Evolutionary conservation across 2,329 filamentous ascomycete genomes (phyloP).

Genomic region (Fusarium annulatum): DNA sequence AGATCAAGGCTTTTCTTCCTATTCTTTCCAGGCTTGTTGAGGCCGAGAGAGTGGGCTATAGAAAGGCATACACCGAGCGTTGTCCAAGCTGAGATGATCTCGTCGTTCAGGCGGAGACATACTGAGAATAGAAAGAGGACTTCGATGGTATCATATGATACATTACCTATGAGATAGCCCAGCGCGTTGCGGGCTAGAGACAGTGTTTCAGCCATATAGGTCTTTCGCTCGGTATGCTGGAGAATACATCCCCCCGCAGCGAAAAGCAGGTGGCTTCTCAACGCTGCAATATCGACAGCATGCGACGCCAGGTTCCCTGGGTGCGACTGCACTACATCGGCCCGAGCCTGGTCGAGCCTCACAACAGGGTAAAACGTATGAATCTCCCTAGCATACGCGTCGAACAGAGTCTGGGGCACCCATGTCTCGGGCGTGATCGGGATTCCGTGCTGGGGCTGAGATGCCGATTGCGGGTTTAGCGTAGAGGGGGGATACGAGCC

Average conservation of each 20-base stretch:
- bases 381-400: not conserved
- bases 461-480: not conserved
- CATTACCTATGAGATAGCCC: not conserved
- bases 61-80: not conserved
- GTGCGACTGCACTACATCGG: not conserved
- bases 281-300: accelerated
- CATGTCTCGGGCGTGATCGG: not conserved
- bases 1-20: accelerated
- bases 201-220: not conserved
- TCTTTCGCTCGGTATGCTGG: not conserved
- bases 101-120: conserved; percentile 6
- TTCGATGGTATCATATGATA: conserved; percentile 1
- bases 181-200: not conserved
- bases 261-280: not conserved
- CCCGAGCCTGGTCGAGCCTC: not conserved
- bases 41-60: not conserved
- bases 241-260: not conserved
- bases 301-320: accelerated
- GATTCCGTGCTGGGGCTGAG: not conserved
- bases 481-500: not conserved
- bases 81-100: conserved; percentile 9
- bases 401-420: not conserved
- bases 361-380: conserved; percentile 2
- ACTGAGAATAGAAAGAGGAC: not conserved
- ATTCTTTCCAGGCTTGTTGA: accelerated